Base-by-base conservation (phyloP, 1,139 yeast genomes). In the Pichia sp. region DNA sequence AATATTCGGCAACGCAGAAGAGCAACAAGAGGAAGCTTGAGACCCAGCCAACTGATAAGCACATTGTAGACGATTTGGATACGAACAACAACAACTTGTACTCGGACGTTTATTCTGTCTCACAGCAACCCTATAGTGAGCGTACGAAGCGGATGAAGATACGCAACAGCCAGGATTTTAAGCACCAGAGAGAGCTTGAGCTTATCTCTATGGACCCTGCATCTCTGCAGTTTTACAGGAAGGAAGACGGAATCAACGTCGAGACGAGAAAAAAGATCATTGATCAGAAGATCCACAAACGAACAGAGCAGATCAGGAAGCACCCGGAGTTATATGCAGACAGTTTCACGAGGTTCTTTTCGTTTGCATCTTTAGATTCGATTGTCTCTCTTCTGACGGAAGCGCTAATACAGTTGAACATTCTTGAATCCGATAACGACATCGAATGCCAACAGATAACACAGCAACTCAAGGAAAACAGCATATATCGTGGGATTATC, bases 291-390 rank as follows among this genome's bases (percentile, higher is more conserved):
- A 54, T 64, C 28, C 46, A 51, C 8, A 49, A 55, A 42, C 41
- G 61, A 21, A 55, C 56, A 2, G 44, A 49, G 21, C 54, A 57
- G 19, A 61, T 60, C 31, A 44, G 49, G 16, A 55, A 48, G 30
- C 50, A 55, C 22, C 62, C 66, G 1, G 64, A 62, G 25, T 52
- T 63, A 22, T 70, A 72, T 31, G 70, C 73, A 2, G 74, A 72
- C 28, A 69, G 76, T 49, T 63, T 79, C 45, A 79, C 83, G 1
- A 67, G 79, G 42, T 79, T 79, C 59, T 78, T 76, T 60, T 73
- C 80, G 0, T 61, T 66, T 19, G 58, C 70, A 4, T 72, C 79
- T 2, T 51, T 75, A n/a, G 77, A 74, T 50, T 64, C 72, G n/a
- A 60, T 79, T 19, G 53, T 76, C 5, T 68, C 76, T 2, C 66